Conservation (phyloP, 768 basidiomycete genomes). For the Auricularia auricula-judae region DNA sequence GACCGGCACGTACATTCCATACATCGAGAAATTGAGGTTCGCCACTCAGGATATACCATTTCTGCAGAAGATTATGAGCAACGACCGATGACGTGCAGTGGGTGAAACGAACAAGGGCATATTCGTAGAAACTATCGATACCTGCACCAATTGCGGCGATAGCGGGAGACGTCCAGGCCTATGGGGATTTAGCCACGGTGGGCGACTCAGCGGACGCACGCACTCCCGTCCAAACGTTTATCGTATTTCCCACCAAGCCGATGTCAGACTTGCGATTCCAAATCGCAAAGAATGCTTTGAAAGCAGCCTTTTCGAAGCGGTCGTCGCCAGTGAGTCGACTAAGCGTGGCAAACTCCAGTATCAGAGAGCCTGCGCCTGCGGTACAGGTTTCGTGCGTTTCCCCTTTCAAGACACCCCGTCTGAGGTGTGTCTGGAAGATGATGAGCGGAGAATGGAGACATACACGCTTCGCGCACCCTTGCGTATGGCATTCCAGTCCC, state of each 20-base stretch:
- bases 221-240: conserved; percentile 76
- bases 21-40: conserved; percentile 74
- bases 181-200: neutral
- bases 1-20: conserved; percentile 30
- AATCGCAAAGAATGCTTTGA: conserved; percentile 82
- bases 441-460: conserved; percentile 4
- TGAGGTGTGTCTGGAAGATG: conserved; percentile 59
- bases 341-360: conserved; percentile 89
- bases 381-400: conserved; percentile 87
- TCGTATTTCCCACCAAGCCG: conserved; percentile 77
- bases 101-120: conserved; percentile 38
- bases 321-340: conserved; percentile 85
- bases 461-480: conserved; percentile 39
- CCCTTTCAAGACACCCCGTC: conserved; percentile 61
- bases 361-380: conserved; percentile 85
- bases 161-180: conserved; percentile 72
- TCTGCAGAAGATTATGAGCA: conserved; percentile 16
- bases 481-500: conserved; percentile 89
- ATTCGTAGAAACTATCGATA: conserved; percentile 92
- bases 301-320: conserved; percentile 80
- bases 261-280: conserved; percentile 88
- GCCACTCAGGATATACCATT: conserved; percentile 86
- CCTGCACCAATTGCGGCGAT: conserved; percentile 83
- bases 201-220: conserved; percentile 17
- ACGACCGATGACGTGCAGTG: too few relatives aligned